These are phyloP conservation scores for Sporobolomyces pararoseus DNA, from an alignment of 768 basidiomycete genomes.

Conservation along the genomic window DNA sequence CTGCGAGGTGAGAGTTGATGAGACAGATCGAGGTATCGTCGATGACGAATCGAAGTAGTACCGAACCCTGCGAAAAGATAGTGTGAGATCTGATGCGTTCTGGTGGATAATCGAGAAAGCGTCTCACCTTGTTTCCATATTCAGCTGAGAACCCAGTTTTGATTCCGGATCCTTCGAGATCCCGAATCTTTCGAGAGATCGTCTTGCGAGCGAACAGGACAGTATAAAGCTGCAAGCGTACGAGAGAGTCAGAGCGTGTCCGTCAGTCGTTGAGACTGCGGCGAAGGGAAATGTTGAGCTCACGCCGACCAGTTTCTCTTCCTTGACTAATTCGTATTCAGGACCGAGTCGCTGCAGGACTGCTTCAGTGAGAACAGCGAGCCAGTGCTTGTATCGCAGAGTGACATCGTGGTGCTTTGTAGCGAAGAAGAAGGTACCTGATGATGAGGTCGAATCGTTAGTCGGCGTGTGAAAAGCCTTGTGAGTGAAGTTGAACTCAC, in stretches of 20 bases:
- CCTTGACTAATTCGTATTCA: slow-evolving; percentile 71
- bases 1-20: slow-evolving; percentile 92
- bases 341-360: slow-evolving; percentile 68
- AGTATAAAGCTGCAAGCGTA: slow-evolving; percentile 57
- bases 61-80: slow-evolving; percentile 20
- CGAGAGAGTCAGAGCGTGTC: neutral
- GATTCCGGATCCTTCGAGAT: slow-evolving; percentile 70
- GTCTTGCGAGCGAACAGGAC: slow-evolving; percentile 56
- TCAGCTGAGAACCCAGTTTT: slow-evolving; percentile 78
- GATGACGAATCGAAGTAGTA: slow-evolving; percentile 58
- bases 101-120: too few relatives aligned
- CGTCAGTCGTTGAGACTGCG: neutral
- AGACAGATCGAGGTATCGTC: slow-evolving; percentile 91
- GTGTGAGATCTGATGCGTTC: too few relatives aligned
- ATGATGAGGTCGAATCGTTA: too few relatives aligned
- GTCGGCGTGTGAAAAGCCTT: too few relatives aligned
- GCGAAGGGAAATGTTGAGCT: neutral
- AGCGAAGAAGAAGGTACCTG: slow-evolving; percentile 66
- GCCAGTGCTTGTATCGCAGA: slow-evolving; percentile 79
- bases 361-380: slow-evolving; percentile 66
- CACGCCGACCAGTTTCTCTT: slow-evolving; percentile 79
- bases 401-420: slow-evolving; percentile 82
- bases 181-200: slow-evolving; percentile 56
- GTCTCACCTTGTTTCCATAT: too few relatives aligned
- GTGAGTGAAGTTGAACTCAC: slow-evolving; percentile 42